A percentile compares a stretch with the other conserved stretches of the same genome.
Conservation (phyloP, 2,329 filamentous ascomycete genomes). For the Biscogniauxia mediterranea region DNA sequence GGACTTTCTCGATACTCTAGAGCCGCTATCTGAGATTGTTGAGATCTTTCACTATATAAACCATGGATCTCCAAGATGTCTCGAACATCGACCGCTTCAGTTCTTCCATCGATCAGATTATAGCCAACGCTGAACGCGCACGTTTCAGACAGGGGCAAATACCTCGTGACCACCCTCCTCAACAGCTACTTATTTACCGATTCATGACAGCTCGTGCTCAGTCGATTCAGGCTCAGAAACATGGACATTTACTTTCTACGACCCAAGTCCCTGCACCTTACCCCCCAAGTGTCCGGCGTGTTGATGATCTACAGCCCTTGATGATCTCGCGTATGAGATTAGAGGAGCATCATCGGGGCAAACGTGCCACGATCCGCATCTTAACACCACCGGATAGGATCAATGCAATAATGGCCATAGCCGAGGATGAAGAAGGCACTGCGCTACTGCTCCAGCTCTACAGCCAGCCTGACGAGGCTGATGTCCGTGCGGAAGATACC, state of each 20-base stretch:
- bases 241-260: slow-evolving; percentile 1
- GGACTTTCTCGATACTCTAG: no score
- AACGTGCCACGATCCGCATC: slow-evolving; percentile 15
- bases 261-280: slow-evolving; percentile 23
- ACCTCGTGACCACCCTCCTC: slow-evolving; percentile 10
- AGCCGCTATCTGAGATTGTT: not conserved
- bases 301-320: slow-evolving; percentile 22
- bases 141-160: slow-evolving; percentile 14
- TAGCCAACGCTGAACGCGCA: not conserved
- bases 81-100: not conserved
- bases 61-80: not conserved
- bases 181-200: not conserved
- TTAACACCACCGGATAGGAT: slow-evolving; percentile 20
- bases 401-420: slow-evolving; percentile 28
- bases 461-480: slow-evolving; percentile 39
- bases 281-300: slow-evolving; percentile 21
- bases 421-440: slow-evolving; percentile 39
- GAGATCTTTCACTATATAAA: not conserved
- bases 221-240: not conserved
- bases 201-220: slow-evolving; percentile 8
- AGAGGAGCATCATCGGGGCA: slow-evolving; percentile 30
- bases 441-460: slow-evolving; percentile 39
- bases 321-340: slow-evolving; percentile 31
- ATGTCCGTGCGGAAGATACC: slow-evolving; percentile 33
- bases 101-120: not conserved